Base-by-base conservation (phyloP, 495 filamentous ascomycete genomes). In the Annulohypoxylon maeteangense region DNA sequence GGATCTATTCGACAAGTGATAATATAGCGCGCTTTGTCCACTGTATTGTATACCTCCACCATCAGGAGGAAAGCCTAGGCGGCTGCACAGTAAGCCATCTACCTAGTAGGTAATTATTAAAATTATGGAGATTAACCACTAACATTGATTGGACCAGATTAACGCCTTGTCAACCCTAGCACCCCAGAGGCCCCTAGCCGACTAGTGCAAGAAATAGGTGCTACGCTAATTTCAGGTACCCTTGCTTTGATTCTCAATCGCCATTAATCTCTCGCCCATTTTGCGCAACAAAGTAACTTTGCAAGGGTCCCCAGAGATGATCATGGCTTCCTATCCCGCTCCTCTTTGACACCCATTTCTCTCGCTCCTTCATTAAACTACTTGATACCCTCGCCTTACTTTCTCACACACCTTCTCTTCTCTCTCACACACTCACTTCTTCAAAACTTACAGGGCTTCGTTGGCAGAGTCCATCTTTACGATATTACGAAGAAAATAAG, bases 391-490 rank as follows among this genome's bases (percentile, higher is more conserved):
- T 58, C 63, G 61, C 48, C 48, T n/a, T 38, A 58, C 11, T 57
- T 40, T 71, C 59, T 38, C 40, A 54, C 42, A 47, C 47, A 64
- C 34, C 27, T 55, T 51, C 40, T 29, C n/a, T 36, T 51, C 54
- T n/a, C 31, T 62, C 55, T 48, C 66, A 50, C 50, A 62, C 73
- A 45, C 61, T 70, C 67, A 44, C 51, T 72, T 65, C 62, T 57
- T 65, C 65, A 54, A 45, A 57, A 70, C 68, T 62, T 73, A 78
- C 75, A 82, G 76, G 84, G 78, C 84, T 85, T 85, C 84, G 84
- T 87, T 87, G 84, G 84, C 84, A 87, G 82, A 87, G 84, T 85
- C 82, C 83, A 77, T 56, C 48, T 68, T 68, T 64, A 70, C 71
- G 74, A 74, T 56, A 67, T 79, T 73, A 74, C 72, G 64, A 74